A percentile compares a stretch with the other conserved stretches of the same genome.
phyloP scores from a whole-genome alignment of 2,329 filamentous ascomycete species.

The Apiospora phragmitis region DNA sequence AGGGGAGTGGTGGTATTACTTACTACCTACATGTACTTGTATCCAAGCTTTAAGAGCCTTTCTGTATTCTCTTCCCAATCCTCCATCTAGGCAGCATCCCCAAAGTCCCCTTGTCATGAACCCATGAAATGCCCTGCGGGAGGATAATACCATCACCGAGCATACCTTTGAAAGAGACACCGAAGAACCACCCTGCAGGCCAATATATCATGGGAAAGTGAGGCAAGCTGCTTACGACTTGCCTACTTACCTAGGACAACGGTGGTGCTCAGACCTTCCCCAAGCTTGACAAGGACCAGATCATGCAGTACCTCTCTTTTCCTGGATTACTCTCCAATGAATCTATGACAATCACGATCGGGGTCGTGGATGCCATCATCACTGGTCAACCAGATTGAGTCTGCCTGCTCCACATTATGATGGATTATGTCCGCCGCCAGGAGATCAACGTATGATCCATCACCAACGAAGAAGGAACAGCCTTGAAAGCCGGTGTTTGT shows the following conservation, averaged over 20 bases:
- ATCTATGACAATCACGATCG: not conserved
- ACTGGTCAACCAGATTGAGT: too few relatives aligned
- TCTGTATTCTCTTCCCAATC: too few relatives aligned
- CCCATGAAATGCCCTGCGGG: not conserved
- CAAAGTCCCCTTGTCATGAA: not conserved
- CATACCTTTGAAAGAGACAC: not conserved
- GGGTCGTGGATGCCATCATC: too few relatives aligned
- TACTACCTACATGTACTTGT: too few relatives aligned
- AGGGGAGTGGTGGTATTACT: too few relatives aligned
- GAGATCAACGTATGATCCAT: too few relatives aligned
- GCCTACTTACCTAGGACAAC: not conserved
- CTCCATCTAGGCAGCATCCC: not conserved
- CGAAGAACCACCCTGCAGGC: not conserved
- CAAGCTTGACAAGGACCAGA: not conserved
- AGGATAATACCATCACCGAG: not conserved
- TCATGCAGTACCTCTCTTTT: not conserved
- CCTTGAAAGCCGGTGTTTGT: not conserved
- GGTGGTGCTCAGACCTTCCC: not conserved
- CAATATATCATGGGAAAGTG: not conserved
- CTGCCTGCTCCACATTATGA: too few relatives aligned
- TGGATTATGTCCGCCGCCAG: too few relatives aligned
- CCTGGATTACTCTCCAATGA: not conserved
- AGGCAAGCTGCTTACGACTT: not conserved
- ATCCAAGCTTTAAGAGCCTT: too few relatives aligned
- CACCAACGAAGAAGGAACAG: too few relatives aligned